Base-by-base conservation (phyloP, 2,329 filamentous ascomycete genomes). In the Botrytis byssoidea region DNA sequence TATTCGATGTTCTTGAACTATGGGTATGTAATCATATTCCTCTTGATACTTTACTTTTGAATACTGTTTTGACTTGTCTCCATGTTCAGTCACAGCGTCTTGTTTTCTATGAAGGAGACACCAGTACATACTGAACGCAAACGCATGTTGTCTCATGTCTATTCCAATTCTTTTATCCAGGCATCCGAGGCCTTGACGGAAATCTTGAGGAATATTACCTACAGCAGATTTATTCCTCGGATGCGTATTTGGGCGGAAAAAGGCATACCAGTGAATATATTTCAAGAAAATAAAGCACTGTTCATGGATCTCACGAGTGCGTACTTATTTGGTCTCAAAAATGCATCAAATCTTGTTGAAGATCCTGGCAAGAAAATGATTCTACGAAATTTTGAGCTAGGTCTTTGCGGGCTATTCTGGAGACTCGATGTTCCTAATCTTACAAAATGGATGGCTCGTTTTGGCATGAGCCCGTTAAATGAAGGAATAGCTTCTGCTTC, bases 151-250 rank as follows among this genome's bases (percentile, higher is more conserved):
- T 35, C 37, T 20, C 63, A 46, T 20, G 46, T 69, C 16, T 73
- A 61, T 29, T 73, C 63, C 32, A 67, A 73, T 59, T 68, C 63
- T 14, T 59, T 57, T 9, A 61, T 73, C 25, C 40, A 44, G 1
- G 18, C 32, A 9, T 73, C 71, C 22, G n/a, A 32, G 8, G 22
- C 32, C 7, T 46, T 73, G 32, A 48, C 18, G 10, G 29, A 44
- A 20, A 59, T 51, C 40, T 16, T 68, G 14, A 46, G 44, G 10
- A 48, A 10, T 9, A 60, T 73, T 20, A n/a, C 44, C 32, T 29
- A n/a, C 25, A 20, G 40, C 12, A n/a, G 37, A 10, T 61, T 25
- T n/a, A 35, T 69, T 46, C 63, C 64, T 29, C 32, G 20, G 37
- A 59, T 68, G 61, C 51, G 6, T 22, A 12, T 10, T 59, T 46